These are phyloP conservation scores for Rhodamnia argentea DNA, from an alignment of 345 rosid species.

Conservation along the genomic window DNA sequence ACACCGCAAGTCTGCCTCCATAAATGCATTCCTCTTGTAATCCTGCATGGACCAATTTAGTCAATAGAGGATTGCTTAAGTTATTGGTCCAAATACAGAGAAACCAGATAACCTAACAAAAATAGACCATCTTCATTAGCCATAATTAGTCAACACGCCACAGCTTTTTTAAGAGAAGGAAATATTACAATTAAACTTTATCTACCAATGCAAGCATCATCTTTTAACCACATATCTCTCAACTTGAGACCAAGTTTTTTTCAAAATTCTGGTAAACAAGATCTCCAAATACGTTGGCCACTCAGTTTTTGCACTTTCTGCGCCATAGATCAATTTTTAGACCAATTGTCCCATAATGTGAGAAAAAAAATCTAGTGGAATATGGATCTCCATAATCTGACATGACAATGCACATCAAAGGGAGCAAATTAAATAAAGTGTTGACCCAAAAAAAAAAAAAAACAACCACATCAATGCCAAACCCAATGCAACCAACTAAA, in stretches of 20 bases:
- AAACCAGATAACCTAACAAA: not conserved
- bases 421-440: not conserved
- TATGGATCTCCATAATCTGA: not conserved
- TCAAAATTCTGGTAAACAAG: not conserved
- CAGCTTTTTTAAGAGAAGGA: not conserved
- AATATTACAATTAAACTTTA: not conserved
- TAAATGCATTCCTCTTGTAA: constrained; percentile 61
- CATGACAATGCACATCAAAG: not conserved
- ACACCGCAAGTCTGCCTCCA: constrained; percentile 90
- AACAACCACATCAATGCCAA: not conserved
- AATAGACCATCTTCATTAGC: not conserved
- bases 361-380: not conserved
- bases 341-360: not conserved
- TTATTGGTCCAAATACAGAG: not conserved
- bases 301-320: not conserved
- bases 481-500: not conserved
- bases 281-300: not conserved
- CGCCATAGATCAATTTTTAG: not conserved
- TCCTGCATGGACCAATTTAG: constrained; percentile 35
- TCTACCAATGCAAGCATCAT: not conserved
- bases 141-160: not conserved
- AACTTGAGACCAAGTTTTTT: not conserved
- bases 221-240: not conserved
- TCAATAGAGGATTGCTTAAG: not conserved
- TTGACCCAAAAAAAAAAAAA: not conserved